Evolutionary conservation across 1,284 basidiomycete genomes (phyloP), one percentile per base, ranked within the genome.

Genomic region (Leucoagaricus sp.): DNA sequence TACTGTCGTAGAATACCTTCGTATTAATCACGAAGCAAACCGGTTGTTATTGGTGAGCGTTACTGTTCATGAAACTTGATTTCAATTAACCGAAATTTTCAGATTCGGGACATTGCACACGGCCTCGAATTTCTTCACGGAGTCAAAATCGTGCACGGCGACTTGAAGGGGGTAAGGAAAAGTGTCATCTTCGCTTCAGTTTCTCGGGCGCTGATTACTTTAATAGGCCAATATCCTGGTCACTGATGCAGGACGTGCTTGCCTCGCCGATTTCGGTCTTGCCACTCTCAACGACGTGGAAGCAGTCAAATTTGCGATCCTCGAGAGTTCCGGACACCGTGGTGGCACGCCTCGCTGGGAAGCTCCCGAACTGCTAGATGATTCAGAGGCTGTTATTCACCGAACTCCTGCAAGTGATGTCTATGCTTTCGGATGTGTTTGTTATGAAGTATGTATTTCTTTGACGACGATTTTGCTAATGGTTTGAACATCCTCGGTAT

Each of bases 251-350:
- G 57, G 60, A 8, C 40, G 58, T 33, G 65, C 63, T 6, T 57
- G 60, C 40, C 40, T 66, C 13, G 60, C 61, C 7, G 63, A 64
- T 49, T 63, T 67, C 21, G 65, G 64, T 10, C 44, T 65, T n/a
- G 58, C 61, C 1, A 45, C 59, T 0, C 26, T 60, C 4, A 50
- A 49, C 2, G 57, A 61, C 15, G 46, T 34, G n/a, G 44, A 60
- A 15, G 59, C 57, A 13, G 26, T 60, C 42, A 55, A 38, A 23
- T 61, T 58, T 46, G 49, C 57, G 13, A 51, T 55, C n/a, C 44
- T 57, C 19, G 49, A 49, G 33, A 54, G 42, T 4, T 41, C 50
- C 15, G 47, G 31, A n/a, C 19, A 42, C 9, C 10, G 21, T 10
- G 53, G 34, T 4, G 62, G 57, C 3, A 58, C 59, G 4, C 41